Evolutionary conservation across 1,284 basidiomycete species (phyloP), one percentile per base, ranked within the genome.

Genomic region (Athelia psychrophila): DNA sequence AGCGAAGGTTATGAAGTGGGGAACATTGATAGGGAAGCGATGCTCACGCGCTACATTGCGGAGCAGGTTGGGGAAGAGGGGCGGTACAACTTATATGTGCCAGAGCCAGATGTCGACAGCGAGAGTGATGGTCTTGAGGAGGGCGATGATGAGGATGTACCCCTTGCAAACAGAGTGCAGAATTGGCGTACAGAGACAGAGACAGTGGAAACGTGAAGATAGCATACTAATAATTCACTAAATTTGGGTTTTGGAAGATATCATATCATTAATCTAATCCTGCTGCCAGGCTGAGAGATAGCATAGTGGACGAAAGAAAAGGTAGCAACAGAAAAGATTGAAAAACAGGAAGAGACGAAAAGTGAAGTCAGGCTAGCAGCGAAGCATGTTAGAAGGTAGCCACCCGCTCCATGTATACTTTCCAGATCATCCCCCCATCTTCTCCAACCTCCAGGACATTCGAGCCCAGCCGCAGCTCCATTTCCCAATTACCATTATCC

Each of bases 1-100:
- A 91, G 88, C 16, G 91, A 93, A 70, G 90, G 90, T 3, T 87
- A 83, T 60, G 90, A 93, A 62, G 81, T 91, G 47, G 76, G 71
- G 36, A 68, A 78, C 9, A 69, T 80, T 45, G 73, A 79, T 50
- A 72, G 87, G 50, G 85, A 88, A 60, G 78, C 77, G 48, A 74
- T 89, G 67, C 64, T 91, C 30, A 69, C 63, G 51, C 69, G 73
- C 49, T 84, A 85, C 64, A 65, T 90, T n/a, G 66, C 69, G 51
- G 73, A 72, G 38, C 66, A 80, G 32, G 77, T 77, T 6, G 74
- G 76, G 54, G 76, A 80, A 54, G 74, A 73, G 1, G 81, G 79
- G 48, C 71, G 79, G 60, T 90, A 88, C 60, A 71, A 78, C 51
- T 69, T 76, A 27, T 88, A 90, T 64, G 77, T 80, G 9, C 81